Percentiles rank a stretch among this genome's conserved stretches.
phyloP scores from a whole-genome alignment of 495 filamentous ascomycete genomes.

The Tricharina praecox region DNA sequence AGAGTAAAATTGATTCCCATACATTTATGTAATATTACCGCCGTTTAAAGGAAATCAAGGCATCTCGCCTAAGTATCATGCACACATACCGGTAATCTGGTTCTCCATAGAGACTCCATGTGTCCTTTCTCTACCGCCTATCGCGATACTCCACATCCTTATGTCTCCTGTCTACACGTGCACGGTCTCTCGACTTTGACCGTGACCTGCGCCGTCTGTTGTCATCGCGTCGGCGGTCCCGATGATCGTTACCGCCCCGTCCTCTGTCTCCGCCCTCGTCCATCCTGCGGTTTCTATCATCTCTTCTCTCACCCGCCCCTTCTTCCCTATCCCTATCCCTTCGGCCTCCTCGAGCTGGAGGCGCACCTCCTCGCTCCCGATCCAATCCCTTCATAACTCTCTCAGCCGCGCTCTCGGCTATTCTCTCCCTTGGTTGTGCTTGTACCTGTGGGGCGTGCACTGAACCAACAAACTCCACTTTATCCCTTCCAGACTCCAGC shows the following conservation, averaged over 20 bases:
- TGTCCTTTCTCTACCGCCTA: slow-evolving; percentile 2
- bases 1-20: too few relatives aligned
- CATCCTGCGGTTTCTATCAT: slow-evolving; percentile 18
- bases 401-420: slow-evolving; percentile 30
- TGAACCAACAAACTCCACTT: slow-evolving; percentile 63
- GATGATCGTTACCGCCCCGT: slow-evolving; percentile 13
- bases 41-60: too few relatives aligned
- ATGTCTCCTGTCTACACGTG: slow-evolving; percentile 12
- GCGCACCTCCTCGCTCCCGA: slow-evolving; percentile 26
- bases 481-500: slow-evolving; percentile 37
- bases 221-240: slow-evolving; percentile 11
- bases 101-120: too few relatives aligned
- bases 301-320: slow-evolving; percentile 5
- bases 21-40: too few relatives aligned
- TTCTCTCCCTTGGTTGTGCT: slow-evolving; percentile 18
- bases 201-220: slow-evolving; percentile 1
- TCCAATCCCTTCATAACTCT: slow-evolving; percentile 29
- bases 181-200: slow-evolving; percentile 13
- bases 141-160: slow-evolving; percentile 9
- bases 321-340: slow-evolving; percentile 13
- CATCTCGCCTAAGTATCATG: too few relatives aligned
- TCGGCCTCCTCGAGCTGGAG: slow-evolving; percentile 11
- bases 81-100: too few relatives aligned
- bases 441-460: slow-evolving; percentile 15
- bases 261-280: slow-evolving; percentile 13